Evolutionary conservation across 1,284 basidiomycete genomes (phyloP).

Genomic region (Anthracocystis setariae): DNA sequence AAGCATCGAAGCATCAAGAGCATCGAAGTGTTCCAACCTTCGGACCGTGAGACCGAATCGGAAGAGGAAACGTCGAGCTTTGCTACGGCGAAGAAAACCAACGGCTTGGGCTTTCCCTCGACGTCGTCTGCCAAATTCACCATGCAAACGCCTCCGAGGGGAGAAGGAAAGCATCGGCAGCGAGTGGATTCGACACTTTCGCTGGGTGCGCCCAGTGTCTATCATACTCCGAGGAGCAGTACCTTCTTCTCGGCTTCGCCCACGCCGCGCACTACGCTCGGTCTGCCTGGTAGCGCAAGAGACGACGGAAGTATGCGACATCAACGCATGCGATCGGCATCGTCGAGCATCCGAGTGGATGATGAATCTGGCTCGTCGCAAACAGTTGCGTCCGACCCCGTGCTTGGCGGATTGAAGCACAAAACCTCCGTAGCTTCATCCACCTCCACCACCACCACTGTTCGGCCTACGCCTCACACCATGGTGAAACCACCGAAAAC

Average conservation of each 20-base stretch:
- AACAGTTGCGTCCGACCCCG: background rate
- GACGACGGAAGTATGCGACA: slow-evolving; percentile 14
- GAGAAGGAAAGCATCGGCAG: slow-evolving; percentile 12
- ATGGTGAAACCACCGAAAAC: slow-evolving; percentile 32
- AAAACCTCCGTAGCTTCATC: background rate
- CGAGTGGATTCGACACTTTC: slow-evolving; percentile 40
- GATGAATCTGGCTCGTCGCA: background rate
- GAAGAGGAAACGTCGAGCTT: slow-evolving; percentile 11
- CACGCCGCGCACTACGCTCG: slow-evolving; percentile 15
- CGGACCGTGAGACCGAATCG: slow-evolving; percentile 15
- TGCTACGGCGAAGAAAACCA: background rate
- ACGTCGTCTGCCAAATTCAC: background rate
- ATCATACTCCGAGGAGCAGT: slow-evolving; percentile 57
- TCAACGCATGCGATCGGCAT: background rate
- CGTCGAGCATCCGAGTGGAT: background rate
- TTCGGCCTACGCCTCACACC: background rate
- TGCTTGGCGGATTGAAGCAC: background rate
- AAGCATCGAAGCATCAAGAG: slow-evolving; percentile 44
- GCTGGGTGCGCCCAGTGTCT: slow-evolving; percentile 41
- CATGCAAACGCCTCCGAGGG: slow-evolving; percentile 6
- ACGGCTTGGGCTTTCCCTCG: slow-evolving; percentile 2
- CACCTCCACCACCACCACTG: background rate
- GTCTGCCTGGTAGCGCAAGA: background rate
- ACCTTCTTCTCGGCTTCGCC: slow-evolving; percentile 46
- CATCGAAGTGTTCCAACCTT: slow-evolving; percentile 47